Percentiles rank a stretch among this genome's conserved stretches.
phyloP scores from a whole-genome alignment of 164 flowering plant species.

The Annona squamosa region DNA sequence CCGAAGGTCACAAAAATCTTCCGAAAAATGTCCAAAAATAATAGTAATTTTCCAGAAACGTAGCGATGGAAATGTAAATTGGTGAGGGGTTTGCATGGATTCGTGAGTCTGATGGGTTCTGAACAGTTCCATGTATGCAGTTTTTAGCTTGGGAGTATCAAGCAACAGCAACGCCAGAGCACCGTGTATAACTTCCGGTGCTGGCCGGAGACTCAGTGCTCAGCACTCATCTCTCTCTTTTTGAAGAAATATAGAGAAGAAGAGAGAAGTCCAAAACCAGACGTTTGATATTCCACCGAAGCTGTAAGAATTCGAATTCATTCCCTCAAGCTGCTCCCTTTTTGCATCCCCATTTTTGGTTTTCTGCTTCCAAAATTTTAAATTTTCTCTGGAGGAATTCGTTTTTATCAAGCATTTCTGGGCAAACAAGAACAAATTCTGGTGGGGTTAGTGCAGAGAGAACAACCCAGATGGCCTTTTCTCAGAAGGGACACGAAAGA shows the following conservation, averaged over 20 bases:
- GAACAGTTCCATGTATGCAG: neutral
- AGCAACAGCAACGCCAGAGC: neutral
- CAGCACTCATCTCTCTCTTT: neutral
- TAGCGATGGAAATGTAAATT: too few species aligned
- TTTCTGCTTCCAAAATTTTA: neutral
- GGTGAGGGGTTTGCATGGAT: too few species aligned
- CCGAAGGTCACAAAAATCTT: neutral
- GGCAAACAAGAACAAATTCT: neutral
- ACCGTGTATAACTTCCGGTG: neutral
- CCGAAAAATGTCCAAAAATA: neutral
- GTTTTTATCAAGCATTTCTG: too few species aligned
- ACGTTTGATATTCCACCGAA: neutral
- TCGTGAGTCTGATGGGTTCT: too few species aligned
- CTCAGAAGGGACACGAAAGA: neutral
- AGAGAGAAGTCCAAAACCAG: neutral
- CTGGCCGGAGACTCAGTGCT: too few species aligned
- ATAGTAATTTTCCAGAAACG: too few species aligned
- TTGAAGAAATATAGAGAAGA: too few species aligned
- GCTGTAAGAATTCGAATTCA: neutral
- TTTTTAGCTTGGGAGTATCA: neutral
- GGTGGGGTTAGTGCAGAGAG: neutral
- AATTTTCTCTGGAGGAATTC: neutral
- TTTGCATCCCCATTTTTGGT: neutral
- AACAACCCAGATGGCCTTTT: constrained; percentile 4
- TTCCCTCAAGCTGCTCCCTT: neutral